Conservation (phyloP, 2,329 filamentous ascomycete genomes). For the Fusarium cyanostomum region DNA sequence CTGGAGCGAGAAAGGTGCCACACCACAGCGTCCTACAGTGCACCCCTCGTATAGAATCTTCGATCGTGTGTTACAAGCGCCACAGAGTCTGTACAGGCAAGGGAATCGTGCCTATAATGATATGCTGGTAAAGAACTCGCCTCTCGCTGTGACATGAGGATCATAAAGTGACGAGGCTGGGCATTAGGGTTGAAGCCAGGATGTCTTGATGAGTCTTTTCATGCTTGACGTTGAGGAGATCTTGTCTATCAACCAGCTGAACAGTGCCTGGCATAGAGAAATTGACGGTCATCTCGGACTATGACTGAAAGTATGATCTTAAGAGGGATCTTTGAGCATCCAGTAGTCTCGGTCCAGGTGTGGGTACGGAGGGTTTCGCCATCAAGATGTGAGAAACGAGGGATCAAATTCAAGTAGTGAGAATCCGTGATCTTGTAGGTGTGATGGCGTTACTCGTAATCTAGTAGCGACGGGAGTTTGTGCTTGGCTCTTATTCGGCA, state of each 20-base stretch:
- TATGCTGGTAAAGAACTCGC: constrained; percentile 40
- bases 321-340: too few species aligned
- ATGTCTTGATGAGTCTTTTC: constrained; percentile 32
- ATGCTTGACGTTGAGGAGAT: constrained; percentile 30
- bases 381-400: neutral
- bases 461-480: neutral
- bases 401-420: neutral
- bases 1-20: constrained; percentile 38
- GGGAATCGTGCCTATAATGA: constrained; percentile 35
- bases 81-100: constrained; percentile 38
- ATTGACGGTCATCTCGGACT: neutral
- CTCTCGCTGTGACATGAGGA: constrained; percentile 32
- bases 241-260: constrained; percentile 34
- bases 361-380: neutral
- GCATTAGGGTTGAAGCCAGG: constrained; percentile 28
- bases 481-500: neutral
- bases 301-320: too few species aligned
- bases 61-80: constrained; percentile 40
- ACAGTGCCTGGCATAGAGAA: constrained; percentile 32
- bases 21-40: constrained; percentile 41
- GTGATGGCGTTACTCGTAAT: neutral
- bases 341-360: too few species aligned
- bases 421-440: neutral
- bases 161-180: constrained; percentile 34
- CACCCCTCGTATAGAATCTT: constrained; percentile 39